A percentile compares a stretch with the other conserved stretches of the same genome.
Conservation (phyloP, 2,329 filamentous ascomycete species). For the Calonectria montana region DNA sequence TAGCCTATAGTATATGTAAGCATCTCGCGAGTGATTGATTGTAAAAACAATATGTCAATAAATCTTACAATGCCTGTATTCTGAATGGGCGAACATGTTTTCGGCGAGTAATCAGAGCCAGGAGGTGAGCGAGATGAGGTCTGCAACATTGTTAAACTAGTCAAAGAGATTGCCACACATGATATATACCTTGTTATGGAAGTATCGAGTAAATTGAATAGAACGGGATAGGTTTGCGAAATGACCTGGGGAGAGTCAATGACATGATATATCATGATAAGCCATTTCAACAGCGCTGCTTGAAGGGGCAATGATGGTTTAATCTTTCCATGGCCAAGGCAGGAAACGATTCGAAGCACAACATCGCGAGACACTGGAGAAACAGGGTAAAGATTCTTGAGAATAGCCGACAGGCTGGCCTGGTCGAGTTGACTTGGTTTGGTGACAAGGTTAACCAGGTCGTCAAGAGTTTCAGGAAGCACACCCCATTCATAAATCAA, state of each 20-base stretch:
- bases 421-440: constrained; percentile 79
- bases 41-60: not conserved
- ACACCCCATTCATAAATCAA: constrained; percentile 77
- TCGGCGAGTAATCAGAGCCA: constrained; percentile 82
- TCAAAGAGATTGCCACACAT: not conserved
- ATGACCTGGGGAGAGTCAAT: constrained; percentile 73
- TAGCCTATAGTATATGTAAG: constrained; percentile 55
- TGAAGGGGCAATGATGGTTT: constrained; percentile 81
- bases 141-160: constrained; percentile 48
- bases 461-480: constrained; percentile 66
- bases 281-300: constrained; percentile 79
- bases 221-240: constrained; percentile 76
- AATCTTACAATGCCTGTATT: constrained; percentile 77
- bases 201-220: constrained; percentile 87
- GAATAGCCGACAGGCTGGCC: constrained; percentile 73
- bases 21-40: not conserved
- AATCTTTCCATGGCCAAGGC: constrained; percentile 80
- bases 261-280: constrained; percentile 79
- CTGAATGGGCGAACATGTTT: constrained; percentile 87
- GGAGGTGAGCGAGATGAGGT: constrained; percentile 76
- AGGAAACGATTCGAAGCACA: constrained; percentile 75
- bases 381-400: constrained; percentile 83
- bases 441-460: constrained; percentile 75
- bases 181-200: constrained; percentile 74
- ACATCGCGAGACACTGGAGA: constrained; percentile 69